A percentile compares a stretch with the other conserved stretches of the same genome.
phyloP scores from a whole-genome alignment of 2,329 filamentous ascomycete species.

The Fusarium sp. region DNA sequence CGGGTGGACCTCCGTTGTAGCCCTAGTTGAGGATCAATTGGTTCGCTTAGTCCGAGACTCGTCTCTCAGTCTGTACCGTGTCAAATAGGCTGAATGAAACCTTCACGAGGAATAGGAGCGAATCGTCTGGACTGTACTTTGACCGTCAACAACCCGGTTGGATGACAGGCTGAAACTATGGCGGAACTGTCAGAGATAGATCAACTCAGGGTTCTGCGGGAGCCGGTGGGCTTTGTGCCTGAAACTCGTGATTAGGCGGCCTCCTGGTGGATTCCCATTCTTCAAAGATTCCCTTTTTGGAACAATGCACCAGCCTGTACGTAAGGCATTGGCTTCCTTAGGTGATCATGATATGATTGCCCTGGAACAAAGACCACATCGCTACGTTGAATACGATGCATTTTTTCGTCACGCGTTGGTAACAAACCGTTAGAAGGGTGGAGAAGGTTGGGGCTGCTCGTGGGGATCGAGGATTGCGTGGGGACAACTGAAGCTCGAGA shows the following conservation, averaged over 20 bases:
- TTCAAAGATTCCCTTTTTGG: constrained; percentile 3
- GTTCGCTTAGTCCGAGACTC: constrained; percentile 13
- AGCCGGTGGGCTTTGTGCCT: not conserved
- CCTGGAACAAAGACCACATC: not conserved
- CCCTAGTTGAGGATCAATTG: constrained; percentile 25
- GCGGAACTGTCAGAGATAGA: not conserved
- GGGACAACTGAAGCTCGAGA: constrained; percentile 9
- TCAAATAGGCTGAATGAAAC: not conserved
- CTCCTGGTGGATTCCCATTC: not conserved
- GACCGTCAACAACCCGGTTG: not conserved
- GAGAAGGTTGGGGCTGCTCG: constrained; percentile 28
- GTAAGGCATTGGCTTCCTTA: constrained; percentile 2
- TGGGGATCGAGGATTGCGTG: constrained; percentile 31
- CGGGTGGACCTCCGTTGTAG: constrained; percentile 18
- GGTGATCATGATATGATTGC: constrained; percentile 32
- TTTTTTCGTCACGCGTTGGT: constrained; percentile 31
- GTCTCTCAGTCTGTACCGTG: not conserved
- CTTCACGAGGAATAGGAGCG: not conserved
- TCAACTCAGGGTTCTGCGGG: constrained; percentile 4
- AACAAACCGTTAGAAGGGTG: constrained; percentile 24
- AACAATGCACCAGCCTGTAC: constrained; percentile 1
- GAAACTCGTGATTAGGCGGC: constrained; percentile 13
- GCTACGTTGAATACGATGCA: constrained; percentile 18
- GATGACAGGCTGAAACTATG: not conserved
- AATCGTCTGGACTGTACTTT: not conserved